phyloP scores from a whole-genome alignment of 179 eudicot species.

The Corrigiola litoralis region DNA sequence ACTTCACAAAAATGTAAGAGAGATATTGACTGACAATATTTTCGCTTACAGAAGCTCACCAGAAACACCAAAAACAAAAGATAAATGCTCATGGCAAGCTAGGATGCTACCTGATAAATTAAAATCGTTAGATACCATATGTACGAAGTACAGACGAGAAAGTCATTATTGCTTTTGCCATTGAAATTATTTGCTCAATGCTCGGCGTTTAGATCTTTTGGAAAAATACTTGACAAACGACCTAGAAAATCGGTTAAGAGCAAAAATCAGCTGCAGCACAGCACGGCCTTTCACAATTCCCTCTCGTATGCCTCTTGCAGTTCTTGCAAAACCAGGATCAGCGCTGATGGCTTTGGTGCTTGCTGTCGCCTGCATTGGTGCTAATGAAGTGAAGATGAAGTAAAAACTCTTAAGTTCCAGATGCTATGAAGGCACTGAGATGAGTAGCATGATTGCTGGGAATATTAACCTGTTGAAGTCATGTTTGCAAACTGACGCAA shows the following conservation, averaged over 20 bases:
- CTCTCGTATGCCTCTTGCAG: constrained; percentile 54
- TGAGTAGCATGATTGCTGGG: neutral
- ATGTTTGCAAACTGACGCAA: constrained; percentile 53
- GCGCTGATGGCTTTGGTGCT: constrained; percentile 23
- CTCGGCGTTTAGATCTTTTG: constrained; percentile 35
- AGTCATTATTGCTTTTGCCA: constrained; percentile 7
- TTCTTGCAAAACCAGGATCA: constrained; percentile 53
- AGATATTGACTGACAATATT: no score
- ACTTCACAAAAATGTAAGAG: no score
- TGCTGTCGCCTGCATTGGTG: constrained; percentile 56
- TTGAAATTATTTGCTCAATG: constrained; percentile 19
- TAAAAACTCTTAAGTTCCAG: constrained; percentile 35
- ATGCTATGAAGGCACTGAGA: neutral
- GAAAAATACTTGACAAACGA: constrained; percentile 35
- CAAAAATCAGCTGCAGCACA: constrained; percentile 46
- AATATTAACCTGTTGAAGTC: constrained; percentile 52
- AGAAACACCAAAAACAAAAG: no score
- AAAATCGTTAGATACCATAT: neutral
- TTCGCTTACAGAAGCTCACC: no score
- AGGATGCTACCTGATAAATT: neutral
- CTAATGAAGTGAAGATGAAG: constrained; percentile 68
- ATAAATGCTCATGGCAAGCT: no score
- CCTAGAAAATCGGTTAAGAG: constrained; percentile 47
- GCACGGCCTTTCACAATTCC: constrained; percentile 60
- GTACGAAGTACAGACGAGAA: constrained; percentile 1